These are phyloP conservation scores for Trichomonas gallinae DNA, from an alignment of 208 protist genomes.

Conservation along the genomic window DNA sequence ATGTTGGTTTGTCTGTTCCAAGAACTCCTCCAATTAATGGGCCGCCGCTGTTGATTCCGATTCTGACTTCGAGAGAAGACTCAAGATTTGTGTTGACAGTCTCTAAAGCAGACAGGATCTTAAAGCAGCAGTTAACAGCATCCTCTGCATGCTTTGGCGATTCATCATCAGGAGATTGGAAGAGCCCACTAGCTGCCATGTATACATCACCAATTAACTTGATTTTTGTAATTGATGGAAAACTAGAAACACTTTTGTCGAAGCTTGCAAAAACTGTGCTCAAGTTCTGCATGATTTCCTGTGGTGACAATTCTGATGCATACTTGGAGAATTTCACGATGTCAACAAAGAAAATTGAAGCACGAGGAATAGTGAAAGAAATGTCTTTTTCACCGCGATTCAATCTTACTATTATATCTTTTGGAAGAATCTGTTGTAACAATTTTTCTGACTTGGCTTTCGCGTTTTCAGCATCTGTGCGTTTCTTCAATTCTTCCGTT, in stretches of 20 bases:
- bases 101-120: background rate
- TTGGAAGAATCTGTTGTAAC: background rate
- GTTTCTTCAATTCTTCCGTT: background rate
- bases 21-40: background rate
- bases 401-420: too few species aligned
- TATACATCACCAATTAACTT: background rate
- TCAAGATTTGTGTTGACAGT: background rate
- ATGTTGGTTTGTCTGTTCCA: background rate
- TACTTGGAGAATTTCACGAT: background rate
- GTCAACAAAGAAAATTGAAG: background rate
- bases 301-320: background rate
- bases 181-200: background rate
- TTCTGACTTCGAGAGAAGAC: background rate
- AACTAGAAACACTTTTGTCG: background rate
- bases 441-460: background rate
- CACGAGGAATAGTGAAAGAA: background rate
- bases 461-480: too few species aligned
- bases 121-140: background rate
- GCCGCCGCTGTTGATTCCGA: background rate
- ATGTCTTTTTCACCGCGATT: background rate
- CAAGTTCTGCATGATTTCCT: background rate
- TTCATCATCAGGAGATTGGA: background rate
- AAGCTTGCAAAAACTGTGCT: background rate
- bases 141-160: background rate
- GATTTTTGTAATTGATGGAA: background rate